Evolutionary conservation across 352 stramenopile genomes (phyloP), one percentile per base, ranked within the genome.

Genomic region (Globisporangium emineosum): DNA sequence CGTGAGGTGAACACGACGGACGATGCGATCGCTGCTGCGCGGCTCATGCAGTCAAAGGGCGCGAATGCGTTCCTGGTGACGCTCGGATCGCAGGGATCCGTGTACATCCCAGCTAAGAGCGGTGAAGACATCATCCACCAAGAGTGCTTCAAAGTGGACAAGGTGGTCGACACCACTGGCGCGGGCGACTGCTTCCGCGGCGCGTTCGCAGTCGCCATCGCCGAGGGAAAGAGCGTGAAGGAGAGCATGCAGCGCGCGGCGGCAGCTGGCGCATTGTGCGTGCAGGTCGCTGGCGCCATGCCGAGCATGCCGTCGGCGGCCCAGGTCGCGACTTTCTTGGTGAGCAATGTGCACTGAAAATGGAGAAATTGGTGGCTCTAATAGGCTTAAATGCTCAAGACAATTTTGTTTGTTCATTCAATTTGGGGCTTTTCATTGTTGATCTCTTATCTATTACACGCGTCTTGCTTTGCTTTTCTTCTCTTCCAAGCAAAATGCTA

Each of bases 181-280:
- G 86, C 86, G 1, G 86, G 86, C 13, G 86, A 94, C 43, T 93
- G 84, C 70, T 94, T 86, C 62, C 83, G 84, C 10, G 83, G 73
- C 0, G 79, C 79, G 0, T 93, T 93, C 52, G 86, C 85, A 7
- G 83, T 89, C 12, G 70, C 74, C 3, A 66, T 88, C 30, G 75
- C 81, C 17, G 71, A 90, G 33, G 74, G 75, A 4, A 73, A 73
- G 17, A 62, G 62, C 3, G 62, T 93, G 12, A 62, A 76, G 15
- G 72, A 91, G 10, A 80, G 76, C 50, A 79, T 94, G 72, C 55
- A 49, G 47, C 77, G 72, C 19, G 86, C 86, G 0, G 65, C 83
- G 9, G 81, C 83, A 21, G 84, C 83, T 7, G 88, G 73, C 35
- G 83, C 86, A 10, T 49, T 94, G 5, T 93, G 83, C 21, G 82